Evolutionary conservation across 2,329 filamentous ascomycete species (phyloP), one percentile per base, ranked within the genome.

Genomic region (Didymella arachidicola): DNA sequence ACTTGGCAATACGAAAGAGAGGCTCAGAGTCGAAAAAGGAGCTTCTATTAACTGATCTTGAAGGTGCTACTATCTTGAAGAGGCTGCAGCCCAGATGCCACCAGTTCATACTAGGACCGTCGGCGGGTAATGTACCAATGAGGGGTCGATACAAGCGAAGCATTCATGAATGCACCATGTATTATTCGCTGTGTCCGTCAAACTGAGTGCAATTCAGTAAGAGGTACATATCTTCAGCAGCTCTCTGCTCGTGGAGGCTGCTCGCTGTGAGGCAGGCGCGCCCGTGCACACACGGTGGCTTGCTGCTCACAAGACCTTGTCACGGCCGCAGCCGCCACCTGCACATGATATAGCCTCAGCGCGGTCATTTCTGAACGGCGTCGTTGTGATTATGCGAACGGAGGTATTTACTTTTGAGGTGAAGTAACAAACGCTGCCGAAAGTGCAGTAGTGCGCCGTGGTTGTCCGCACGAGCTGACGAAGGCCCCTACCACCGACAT

Each of bases 381-480:
- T 41, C 16, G 11, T 19, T 30, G 19, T 6, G 16, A 7, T 36
- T 6, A 38, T 10, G 26, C 26, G n/a, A 22, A n/a, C 2, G n/a
- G 19, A 18, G n/a, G 26, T 16, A 18, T 2, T n/a, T 7, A 45
- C 32, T 51, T 51, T 26, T 51, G 41, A 11, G 16, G 11, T 52
- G 27, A 42, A 44, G 36, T 22, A 25, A 50, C 50, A 53, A 55
- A 46, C 32, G 29, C 26, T 7, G 46, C 57, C 57, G 50, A 50
- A 60, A 60, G 43, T 39, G 50, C 52, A 50, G 48, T 60, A 61
- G 58, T 41, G 58, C 42, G 59, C 54, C 54, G 48, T 45, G 39
- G 36, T 54, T 53, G 46, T 48, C 50, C 49, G 55, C 48, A 54
- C 55, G 55, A 61, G 51, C 59, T 52, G 49, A 54, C 55, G 48